Conservation (phyloP, 352 stramenopile species). For the Pythium sukuiense region DNA sequence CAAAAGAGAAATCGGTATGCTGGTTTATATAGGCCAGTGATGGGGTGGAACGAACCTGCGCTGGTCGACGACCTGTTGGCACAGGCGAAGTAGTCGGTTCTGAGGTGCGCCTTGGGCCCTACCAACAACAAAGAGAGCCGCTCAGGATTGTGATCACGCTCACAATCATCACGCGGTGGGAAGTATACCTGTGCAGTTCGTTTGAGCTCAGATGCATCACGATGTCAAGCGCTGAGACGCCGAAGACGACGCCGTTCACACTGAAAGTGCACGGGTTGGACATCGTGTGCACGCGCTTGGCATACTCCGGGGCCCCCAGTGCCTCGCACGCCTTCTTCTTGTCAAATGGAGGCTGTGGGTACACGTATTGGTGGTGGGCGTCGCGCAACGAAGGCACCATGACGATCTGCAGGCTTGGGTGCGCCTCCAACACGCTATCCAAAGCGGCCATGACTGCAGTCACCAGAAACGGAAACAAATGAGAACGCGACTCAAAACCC, state of each 20-base stretch:
- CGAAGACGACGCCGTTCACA: slow-evolving; percentile 94
- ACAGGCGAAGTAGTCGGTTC: slow-evolving; percentile 72
- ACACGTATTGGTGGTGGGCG: slow-evolving; percentile 94
- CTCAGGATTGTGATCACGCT: not conserved
- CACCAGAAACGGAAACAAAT: not conserved
- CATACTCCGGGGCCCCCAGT: slow-evolving; percentile 53
- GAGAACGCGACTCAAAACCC: not conserved
- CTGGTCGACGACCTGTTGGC: slow-evolving; percentile 81
- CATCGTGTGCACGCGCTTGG: slow-evolving; percentile 92
- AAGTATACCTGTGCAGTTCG: slow-evolving; percentile 55
- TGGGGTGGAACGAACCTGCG: slow-evolving; percentile 42
- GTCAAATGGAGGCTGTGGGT: slow-evolving; percentile 93
- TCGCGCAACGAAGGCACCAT: slow-evolving; percentile 96
- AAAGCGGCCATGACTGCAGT: slow-evolving; percentile 69
- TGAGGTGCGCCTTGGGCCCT: slow-evolving; percentile 28
- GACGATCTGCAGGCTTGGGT: slow-evolving; percentile 82
- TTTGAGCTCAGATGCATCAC: slow-evolving; percentile 86
- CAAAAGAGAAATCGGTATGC: too few relatives aligned
- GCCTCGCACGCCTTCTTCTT: slow-evolving; percentile 81
- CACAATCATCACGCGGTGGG: not conserved
- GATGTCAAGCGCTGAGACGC: slow-evolving; percentile 92
- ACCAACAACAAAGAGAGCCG: not conserved
- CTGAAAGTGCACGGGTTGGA: slow-evolving; percentile 95
- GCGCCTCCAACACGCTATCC: slow-evolving; percentile 57
- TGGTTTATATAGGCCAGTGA: not conserved